Percentiles rank a stretch among this genome's conserved stretches.
phyloP scores from a whole-genome alignment of 2,329 filamentous ascomycete genomes.

The Sporothrix phasma region DNA sequence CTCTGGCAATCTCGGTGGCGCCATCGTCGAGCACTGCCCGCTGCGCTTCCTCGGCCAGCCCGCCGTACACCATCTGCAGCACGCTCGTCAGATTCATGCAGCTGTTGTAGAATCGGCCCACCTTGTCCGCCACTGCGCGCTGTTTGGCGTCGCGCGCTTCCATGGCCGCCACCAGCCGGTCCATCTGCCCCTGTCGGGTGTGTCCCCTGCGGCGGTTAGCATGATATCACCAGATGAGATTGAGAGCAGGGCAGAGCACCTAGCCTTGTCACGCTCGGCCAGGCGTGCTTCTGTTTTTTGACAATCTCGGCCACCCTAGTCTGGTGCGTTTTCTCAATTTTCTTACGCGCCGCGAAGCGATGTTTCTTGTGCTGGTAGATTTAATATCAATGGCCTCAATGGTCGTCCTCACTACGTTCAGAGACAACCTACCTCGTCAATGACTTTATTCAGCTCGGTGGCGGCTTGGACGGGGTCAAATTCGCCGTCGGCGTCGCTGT shows the following conservation, averaged over 20 bases:
- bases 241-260: background rate
- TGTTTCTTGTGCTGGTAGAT: constrained; percentile 18
- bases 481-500: constrained; percentile 11
- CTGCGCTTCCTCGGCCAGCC: constrained; percentile 18
- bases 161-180: constrained; percentile 19
- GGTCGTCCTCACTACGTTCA: background rate
- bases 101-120: constrained; percentile 19
- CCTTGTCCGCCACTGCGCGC: constrained; percentile 17
- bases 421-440: constrained; percentile 17
- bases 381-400: background rate
- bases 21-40: background rate
- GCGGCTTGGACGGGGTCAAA: constrained; percentile 18
- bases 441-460: constrained; percentile 14
- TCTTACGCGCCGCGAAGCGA: constrained; percentile 15
- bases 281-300: constrained; percentile 16
- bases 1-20: background rate
- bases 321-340: constrained; percentile 19
- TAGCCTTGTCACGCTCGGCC: constrained; percentile 12
- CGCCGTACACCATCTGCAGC: constrained; percentile 19
- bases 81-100: constrained; percentile 16
- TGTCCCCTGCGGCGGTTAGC: constrained; percentile 1
- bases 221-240: no score
- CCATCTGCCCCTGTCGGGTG: constrained; percentile 15
- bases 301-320: constrained; percentile 19
- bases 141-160: constrained; percentile 19